phyloP scores from a whole-genome alignment of 257 asterid species.

The Solanum etuberosum region DNA sequence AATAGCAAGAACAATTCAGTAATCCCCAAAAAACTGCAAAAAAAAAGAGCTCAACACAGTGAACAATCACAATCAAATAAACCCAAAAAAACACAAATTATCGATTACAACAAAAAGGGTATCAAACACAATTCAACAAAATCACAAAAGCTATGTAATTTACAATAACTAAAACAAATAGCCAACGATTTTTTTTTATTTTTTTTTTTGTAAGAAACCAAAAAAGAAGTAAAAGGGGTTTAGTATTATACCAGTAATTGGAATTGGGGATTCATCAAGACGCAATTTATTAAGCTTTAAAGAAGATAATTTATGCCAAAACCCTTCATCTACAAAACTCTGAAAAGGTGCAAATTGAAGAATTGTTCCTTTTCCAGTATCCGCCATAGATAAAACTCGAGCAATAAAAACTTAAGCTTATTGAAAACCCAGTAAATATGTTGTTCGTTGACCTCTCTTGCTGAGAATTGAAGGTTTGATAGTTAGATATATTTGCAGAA shows the following conservation, averaged over 20 bases:
- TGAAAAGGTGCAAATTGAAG: slow-evolving; percentile 69
- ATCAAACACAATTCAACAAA: not conserved
- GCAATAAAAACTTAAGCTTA: not conserved
- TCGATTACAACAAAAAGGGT: not conserved
- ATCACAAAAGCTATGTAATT: not conserved
- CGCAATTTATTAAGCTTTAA: slow-evolving; percentile 91
- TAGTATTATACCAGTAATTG: slow-evolving; percentile 55
- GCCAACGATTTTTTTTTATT: not conserved
- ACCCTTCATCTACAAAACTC: slow-evolving; percentile 83
- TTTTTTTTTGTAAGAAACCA: not conserved
- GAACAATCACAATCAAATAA: not conserved
- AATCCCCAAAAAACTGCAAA: not conserved
- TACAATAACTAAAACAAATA: not conserved
- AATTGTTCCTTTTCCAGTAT: not conserved
- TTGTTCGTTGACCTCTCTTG: not conserved
- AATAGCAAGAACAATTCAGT: not conserved
- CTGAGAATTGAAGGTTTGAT: not conserved
- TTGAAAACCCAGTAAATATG: not conserved
- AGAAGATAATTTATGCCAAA: slow-evolving; percentile 84
- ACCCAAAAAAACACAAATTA: not conserved
- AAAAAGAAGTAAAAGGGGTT: not conserved
- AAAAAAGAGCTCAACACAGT: not conserved
- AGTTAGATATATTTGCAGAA: not conserved
- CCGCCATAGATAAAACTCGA: not conserved
- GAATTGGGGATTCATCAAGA: slow-evolving; percentile 80